phyloP scores from a whole-genome alignment of 441 rosid species.

The Euphorbia schlechtendalii region DNA sequence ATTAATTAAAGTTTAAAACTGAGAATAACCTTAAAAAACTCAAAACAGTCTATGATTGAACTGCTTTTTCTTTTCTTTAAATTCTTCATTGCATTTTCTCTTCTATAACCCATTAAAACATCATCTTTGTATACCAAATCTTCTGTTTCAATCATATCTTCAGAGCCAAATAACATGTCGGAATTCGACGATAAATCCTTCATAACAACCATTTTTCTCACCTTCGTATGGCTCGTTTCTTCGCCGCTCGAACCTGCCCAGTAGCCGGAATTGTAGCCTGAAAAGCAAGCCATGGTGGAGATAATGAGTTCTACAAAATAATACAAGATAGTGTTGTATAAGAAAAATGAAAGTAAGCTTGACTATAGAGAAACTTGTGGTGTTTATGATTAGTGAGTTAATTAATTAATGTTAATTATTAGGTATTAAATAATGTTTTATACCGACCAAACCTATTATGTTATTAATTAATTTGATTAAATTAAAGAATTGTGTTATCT shows the following conservation, averaged over 20 bases:
- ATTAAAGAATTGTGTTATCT: neutral
- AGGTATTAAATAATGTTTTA: neutral
- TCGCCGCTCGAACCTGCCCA: neutral
- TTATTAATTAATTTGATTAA: no score
- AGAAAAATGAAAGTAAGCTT: no score
- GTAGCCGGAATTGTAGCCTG: neutral
- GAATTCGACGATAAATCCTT: neutral
- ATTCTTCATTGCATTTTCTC: slow-evolving; percentile 6
- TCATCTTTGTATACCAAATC: neutral
- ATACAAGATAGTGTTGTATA: neutral
- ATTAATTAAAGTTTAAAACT: neutral
- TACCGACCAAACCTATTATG: neutral
- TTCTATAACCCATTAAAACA: neutral
- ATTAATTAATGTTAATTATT: neutral
- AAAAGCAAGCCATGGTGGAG: slow-evolving; percentile 3
- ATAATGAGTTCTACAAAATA: neutral
- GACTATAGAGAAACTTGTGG: no score
- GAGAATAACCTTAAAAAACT: neutral
- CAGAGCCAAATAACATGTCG: neutral
- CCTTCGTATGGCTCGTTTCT: neutral
- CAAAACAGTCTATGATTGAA: neutral
- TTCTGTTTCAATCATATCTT: neutral
- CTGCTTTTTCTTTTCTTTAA: neutral
- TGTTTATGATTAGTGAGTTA: neutral
- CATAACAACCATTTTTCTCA: neutral